Evolutionary conservation across 345 rosid genomes (phyloP).

Genomic region (Hypericum perforatum): DNA sequence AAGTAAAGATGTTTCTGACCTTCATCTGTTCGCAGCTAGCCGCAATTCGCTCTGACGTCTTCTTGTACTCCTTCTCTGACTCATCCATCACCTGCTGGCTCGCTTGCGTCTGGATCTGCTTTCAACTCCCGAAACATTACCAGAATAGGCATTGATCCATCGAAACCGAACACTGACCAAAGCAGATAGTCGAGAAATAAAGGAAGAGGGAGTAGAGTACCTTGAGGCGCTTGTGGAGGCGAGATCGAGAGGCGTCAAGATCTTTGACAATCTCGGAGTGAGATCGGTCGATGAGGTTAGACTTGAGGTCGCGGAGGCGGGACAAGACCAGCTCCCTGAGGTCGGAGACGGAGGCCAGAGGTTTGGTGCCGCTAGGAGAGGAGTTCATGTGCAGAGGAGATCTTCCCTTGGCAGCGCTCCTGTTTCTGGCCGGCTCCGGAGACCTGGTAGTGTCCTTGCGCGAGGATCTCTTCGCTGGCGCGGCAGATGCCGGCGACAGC

Average conservation of each 20-base stretch:
- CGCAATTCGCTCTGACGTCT: slow-evolving; percentile 29
- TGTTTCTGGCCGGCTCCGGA: neutral
- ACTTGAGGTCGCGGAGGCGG: slow-evolving; percentile 33
- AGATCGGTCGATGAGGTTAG: slow-evolving; percentile 31
- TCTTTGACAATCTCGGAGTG: slow-evolving; percentile 46
- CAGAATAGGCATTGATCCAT: no score
- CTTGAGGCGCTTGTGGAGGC: slow-evolving; percentile 50
- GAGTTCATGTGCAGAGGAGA: no score
- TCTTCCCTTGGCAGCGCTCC: no score
- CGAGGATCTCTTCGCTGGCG: neutral
- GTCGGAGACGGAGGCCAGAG: slow-evolving; percentile 27
- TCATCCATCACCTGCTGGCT: slow-evolving; percentile 39
- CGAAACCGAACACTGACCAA: neutral
- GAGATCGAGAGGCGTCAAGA: slow-evolving; percentile 40
- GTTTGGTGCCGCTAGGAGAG: slow-evolving; percentile 2
- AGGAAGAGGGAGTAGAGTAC: slow-evolving; percentile 11
- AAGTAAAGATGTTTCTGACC: slow-evolving; percentile 14
- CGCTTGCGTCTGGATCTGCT: slow-evolving; percentile 36
- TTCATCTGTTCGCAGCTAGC: slow-evolving; percentile 34
- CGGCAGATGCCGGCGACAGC: neutral
- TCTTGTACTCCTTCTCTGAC: slow-evolving; percentile 41
- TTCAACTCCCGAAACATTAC: no score
- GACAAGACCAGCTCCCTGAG: slow-evolving; percentile 32
- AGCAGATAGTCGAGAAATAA: neutral
- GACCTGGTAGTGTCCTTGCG: slow-evolving; percentile 1